A percentile compares a stretch with the other conserved stretches of the same genome.
These are phyloP conservation scores for Plasmodium ovale DNA, from an alignment of 169 alveolate species.

Conservation along the genomic window DNA sequence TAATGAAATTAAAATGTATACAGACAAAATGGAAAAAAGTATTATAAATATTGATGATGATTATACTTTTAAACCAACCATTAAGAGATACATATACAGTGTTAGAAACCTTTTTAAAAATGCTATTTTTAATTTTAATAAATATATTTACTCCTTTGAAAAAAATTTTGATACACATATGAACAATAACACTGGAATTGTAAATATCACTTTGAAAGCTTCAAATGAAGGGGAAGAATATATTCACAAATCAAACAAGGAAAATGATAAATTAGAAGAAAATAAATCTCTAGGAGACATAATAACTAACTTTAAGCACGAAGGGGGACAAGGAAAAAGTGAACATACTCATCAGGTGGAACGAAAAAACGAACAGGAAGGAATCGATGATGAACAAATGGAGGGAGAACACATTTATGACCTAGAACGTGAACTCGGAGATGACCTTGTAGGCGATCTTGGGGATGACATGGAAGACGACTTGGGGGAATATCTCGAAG, in stretches of 20 bases:
- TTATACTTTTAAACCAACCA: conserved; percentile 60
- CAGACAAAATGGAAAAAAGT: conserved; percentile 31
- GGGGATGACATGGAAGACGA: background rate
- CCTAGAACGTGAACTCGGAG: background rate
- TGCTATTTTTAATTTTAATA: conserved; percentile 53
- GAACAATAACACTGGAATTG: too few relatives aligned
- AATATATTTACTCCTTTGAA: conserved; percentile 57
- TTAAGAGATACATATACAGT: conserved; percentile 31
- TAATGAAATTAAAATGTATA: conserved; percentile 15
- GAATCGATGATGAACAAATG: too few relatives aligned
- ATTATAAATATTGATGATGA: conserved; percentile 7
- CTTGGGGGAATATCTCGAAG: background rate
- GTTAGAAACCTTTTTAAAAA: conserved; percentile 40
- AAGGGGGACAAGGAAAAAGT: too few relatives aligned
- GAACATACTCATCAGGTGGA: too few relatives aligned
- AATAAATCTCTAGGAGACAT: too few relatives aligned
- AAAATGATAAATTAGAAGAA: too few relatives aligned
- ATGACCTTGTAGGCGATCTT: background rate
- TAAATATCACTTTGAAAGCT: too few relatives aligned
- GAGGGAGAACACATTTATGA: too few relatives aligned
- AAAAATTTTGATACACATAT: conserved; percentile 19
- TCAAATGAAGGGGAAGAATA: too few relatives aligned
- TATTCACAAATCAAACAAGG: too few relatives aligned
- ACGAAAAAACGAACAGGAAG: too few relatives aligned
- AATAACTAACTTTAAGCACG: too few relatives aligned